Percentiles rank a stretch among this genome's conserved stretches.
phyloP scores from a whole-genome alignment of 2,329 filamentous ascomycete species.

The Parafenestella ontariensis region DNA sequence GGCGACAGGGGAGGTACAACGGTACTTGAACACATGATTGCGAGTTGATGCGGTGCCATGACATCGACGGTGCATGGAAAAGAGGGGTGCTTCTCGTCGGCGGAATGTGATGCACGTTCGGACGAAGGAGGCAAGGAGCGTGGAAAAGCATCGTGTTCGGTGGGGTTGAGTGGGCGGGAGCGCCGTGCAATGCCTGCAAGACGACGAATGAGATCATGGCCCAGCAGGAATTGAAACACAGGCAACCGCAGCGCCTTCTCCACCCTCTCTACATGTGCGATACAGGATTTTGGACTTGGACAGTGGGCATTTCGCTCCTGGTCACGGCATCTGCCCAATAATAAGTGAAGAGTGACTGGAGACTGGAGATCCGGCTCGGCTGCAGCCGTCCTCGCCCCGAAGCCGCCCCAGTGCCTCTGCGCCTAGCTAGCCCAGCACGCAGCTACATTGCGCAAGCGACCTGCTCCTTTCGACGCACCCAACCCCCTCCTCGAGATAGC shows the following conservation, averaged over 20 bases:
- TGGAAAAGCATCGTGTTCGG: constrained; percentile 5
- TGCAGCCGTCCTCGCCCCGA: neutral
- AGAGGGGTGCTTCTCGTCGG: constrained; percentile 9
- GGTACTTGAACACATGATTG: constrained; percentile 26
- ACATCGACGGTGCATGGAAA: constrained; percentile 16
- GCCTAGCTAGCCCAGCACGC: neutral
- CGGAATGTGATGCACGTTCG: constrained; percentile 5
- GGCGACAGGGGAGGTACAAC: neutral
- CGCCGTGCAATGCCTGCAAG: constrained; percentile 1
- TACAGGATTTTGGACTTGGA: neutral
- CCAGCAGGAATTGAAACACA: neutral
- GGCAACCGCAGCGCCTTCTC: neutral
- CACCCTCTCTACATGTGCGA: neutral
- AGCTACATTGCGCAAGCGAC: constrained; percentile 26
- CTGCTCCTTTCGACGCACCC: constrained; percentile 25
- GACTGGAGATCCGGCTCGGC: neutral
- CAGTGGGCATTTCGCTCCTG: neutral
- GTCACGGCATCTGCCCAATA: neutral
- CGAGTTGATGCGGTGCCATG: constrained; percentile 20
- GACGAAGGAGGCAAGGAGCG: constrained; percentile 4
- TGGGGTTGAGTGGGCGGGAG: constrained; percentile 8
- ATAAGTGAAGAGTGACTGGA: too few relatives aligned
- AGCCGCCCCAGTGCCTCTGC: constrained; percentile 2
- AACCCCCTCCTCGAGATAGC: constrained; percentile 15
- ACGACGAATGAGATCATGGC: constrained; percentile 11